Base-by-base conservation (phyloP, 371 early-diverging fungal genomes). In the Mucor lusitanicus region DNA sequence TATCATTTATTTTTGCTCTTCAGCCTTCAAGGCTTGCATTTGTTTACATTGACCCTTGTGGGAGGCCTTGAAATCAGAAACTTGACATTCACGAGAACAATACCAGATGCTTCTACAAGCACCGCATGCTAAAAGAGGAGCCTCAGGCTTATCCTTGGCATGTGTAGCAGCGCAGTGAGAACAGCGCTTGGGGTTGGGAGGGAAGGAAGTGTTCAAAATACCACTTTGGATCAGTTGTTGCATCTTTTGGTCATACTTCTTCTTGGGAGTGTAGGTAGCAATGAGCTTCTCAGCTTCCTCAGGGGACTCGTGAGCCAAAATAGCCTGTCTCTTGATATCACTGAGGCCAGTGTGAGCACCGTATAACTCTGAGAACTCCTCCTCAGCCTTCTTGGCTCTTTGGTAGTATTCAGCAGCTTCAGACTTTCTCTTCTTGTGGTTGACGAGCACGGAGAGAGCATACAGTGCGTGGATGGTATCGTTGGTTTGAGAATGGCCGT, bases 51-150 rank as follows among this genome's bases (percentile, higher is more conserved):
- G 74, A 65, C 71, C 62, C 69, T 88, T 88, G 67, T 88, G 88
- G 57, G 62, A 65, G 46, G 63, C 27, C 73, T 83, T 85, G 66
- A 81, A 88, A 70, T 88, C 85, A 19, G 70, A 63, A 21, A 83
- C 83, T 74, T 88, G 88, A 73, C 88, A 88, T 9, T 87, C 86
- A 65, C 85, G 80, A 63, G 83, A 83, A 72, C 88, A 88, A 67
- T 88, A 88, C 74, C 86, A 87, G 40, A 87, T 85, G 67, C 81
- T 80, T 75, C 74, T 80, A 75, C 88, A 88, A 58, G 81, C 86
- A 74, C 82, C 83, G 68, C 88, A 88, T 74, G 83, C 82, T 61
- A 86, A 73, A 58, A 88, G 70, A 13, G 87, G 76, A 66, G 83
- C 70, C 32, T 79, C 83, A 44, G 83, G 77, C 28, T 82, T 75